Evolutionary conservation across 2,329 filamentous ascomycete species (phyloP).

Genomic region (Myotisia sp.): DNA sequence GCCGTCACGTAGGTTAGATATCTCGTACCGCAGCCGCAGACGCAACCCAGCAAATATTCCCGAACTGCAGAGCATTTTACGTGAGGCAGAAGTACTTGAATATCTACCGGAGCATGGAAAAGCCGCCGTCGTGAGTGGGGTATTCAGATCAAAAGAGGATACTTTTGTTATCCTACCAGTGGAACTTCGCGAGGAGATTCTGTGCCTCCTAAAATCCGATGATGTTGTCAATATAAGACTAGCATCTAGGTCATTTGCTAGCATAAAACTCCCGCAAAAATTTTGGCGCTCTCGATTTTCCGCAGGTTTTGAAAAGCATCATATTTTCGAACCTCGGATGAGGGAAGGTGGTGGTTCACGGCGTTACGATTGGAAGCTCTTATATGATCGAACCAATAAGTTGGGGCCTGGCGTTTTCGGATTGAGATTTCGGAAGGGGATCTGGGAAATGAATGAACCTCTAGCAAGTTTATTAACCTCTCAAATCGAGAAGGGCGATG

Average conservation of each 20-base stretch:
- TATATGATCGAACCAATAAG: slow-evolving; percentile 12
- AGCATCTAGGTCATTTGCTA: slow-evolving; percentile 14
- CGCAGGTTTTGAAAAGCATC: slow-evolving; percentile 11
- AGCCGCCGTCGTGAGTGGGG: neutral
- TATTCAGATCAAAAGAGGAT: slow-evolving; percentile 3
- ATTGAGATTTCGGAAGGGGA: slow-evolving; percentile 11
- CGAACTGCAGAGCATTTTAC: slow-evolving; percentile 6
- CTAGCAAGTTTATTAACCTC: slow-evolving; percentile 10
- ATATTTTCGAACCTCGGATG: slow-evolving; percentile 10
- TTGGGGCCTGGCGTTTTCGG: slow-evolving; percentile 1
- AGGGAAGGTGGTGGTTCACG: neutral
- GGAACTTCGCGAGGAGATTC: slow-evolving; percentile 14
- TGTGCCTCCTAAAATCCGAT: slow-evolving; percentile 8
- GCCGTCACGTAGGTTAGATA: slow-evolving; percentile 7
- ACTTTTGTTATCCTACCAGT: slow-evolving; percentile 11
- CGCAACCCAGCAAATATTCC: slow-evolving; percentile 9
- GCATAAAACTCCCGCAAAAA: slow-evolving; percentile 11
- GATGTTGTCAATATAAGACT: slow-evolving; percentile 11
- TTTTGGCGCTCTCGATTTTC: slow-evolving; percentile 16
- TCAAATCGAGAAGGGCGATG: neutral
- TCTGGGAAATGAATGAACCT: slow-evolving; percentile 11
- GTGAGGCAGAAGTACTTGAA: slow-evolving; percentile 2
- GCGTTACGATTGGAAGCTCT: slow-evolving; percentile 15
- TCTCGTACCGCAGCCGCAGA: slow-evolving; percentile 5
- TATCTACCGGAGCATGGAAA: too few relatives aligned